Percentiles rank a stretch among this genome's conserved stretches.
phyloP scores from a whole-genome alignment of 352 stramenopile species.

The Phytophthora uliginosa region DNA sequence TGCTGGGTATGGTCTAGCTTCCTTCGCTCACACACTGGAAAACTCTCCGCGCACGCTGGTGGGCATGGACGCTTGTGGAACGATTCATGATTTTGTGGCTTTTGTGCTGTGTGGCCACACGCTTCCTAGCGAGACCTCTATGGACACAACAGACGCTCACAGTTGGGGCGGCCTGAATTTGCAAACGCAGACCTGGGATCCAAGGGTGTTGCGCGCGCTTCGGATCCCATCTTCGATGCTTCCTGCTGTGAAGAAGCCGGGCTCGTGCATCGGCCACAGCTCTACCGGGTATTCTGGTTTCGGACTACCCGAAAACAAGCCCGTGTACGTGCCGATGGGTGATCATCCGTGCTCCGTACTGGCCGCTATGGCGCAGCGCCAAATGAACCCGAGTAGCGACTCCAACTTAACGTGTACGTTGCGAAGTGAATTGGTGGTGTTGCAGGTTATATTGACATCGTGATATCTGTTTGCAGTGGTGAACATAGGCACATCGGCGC shows the following conservation, averaged over 20 bases:
- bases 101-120: conserved; percentile 77
- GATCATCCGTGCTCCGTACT: conserved; percentile 85
- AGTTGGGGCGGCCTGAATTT: conserved; percentile 81
- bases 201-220: conserved; percentile 53
- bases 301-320: conserved; percentile 39
- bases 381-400: conserved; percentile 23
- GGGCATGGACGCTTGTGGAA: conserved; percentile 78
- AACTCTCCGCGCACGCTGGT: conserved; percentile 42
- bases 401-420: conserved; percentile 59
- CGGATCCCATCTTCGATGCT: conserved; percentile 70
- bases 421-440: background rate
- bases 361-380: conserved; percentile 52
- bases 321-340: conserved; percentile 76
- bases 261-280: conserved; percentile 56
- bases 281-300: conserved; percentile 32
- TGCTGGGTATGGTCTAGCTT: conserved; percentile 77
- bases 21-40: conserved; percentile 67
- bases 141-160: conserved; percentile 82
- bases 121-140: conserved; percentile 47
- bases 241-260: conserved; percentile 64
- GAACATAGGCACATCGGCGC: conserved; percentile 86
- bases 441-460: conserved; percentile 12
- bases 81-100: conserved; percentile 82
- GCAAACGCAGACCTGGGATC: conserved; percentile 55
- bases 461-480: conserved; percentile 54